These are phyloP conservation scores for Candida sanyaensis DNA, from an alignment of 1,139 yeast genomes.

Conservation along the genomic window DNA sequence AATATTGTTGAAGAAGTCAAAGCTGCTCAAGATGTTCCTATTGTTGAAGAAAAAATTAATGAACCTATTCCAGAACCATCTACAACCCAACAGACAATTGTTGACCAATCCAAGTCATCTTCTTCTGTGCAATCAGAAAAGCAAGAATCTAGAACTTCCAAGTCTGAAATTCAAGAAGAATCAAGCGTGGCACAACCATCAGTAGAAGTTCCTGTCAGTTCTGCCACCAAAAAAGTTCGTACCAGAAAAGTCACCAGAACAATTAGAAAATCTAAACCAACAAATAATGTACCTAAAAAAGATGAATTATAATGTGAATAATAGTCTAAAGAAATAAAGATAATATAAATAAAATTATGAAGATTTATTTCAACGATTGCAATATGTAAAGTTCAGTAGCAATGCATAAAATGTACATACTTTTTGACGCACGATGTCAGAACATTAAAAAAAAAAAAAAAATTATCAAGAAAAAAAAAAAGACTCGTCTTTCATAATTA, in stretches of 20 bases:
- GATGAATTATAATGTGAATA: constrained; percentile 13
- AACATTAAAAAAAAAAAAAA: background rate
- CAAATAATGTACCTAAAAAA: constrained; percentile 11
- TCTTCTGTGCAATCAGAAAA: background rate
- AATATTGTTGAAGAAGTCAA: constrained; percentile 1
- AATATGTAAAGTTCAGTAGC: too few species aligned
- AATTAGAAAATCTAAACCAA: constrained; percentile 9
- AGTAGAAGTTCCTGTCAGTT: background rate
- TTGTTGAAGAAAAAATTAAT: constrained; percentile 4
- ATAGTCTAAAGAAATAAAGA: background rate
- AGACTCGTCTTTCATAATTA: constrained; percentile 1
- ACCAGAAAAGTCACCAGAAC: constrained; percentile 13
- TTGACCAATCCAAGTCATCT: constrained; percentile 5
- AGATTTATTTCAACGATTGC: too few species aligned
- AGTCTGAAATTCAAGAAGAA: background rate
- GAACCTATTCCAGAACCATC: constrained; percentile 1
- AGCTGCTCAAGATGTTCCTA: constrained; percentile 2
- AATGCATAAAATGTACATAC: background rate
- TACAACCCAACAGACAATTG: constrained; percentile 2
- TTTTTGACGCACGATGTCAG: background rate
- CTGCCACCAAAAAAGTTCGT: constrained; percentile 5
- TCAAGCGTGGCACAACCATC: constrained; percentile 1
- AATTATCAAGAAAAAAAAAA: background rate
- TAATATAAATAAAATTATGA: background rate
- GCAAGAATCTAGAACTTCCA: background rate